Conservation (phyloP, 1,284 basidiomycete species). For the Exobasidium cylindrosporum region DNA sequence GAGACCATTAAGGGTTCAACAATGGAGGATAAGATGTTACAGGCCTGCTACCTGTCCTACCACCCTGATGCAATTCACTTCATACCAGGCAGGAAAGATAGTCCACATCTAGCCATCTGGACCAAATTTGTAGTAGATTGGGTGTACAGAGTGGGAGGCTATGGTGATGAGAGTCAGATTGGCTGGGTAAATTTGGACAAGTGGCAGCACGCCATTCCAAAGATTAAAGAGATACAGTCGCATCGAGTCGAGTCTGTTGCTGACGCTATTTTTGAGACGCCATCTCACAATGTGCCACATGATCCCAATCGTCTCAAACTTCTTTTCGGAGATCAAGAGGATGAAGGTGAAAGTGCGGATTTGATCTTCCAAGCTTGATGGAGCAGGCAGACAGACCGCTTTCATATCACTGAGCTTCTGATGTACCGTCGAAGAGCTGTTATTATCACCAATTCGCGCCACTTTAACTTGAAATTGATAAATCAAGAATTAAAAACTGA, state of each 20-base stretch:
- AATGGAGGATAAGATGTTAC: conserved; percentile 9
- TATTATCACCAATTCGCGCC: no score
- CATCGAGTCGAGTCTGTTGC: no score
- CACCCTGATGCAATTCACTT: conserved; percentile 47
- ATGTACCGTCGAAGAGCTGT: no score
- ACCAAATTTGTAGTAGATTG: conserved; percentile 36
- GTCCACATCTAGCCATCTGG: conserved; percentile 47
- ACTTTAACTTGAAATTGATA: no score
- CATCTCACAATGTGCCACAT: no score
- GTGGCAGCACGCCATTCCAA: conserved; percentile 14
- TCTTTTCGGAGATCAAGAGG: neutral
- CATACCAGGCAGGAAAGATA: conserved; percentile 35
- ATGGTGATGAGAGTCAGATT: conserved; percentile 53
- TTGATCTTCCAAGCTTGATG: neutral
- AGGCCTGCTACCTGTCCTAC: conserved; percentile 33
- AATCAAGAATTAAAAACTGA: no score
- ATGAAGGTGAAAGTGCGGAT: neutral
- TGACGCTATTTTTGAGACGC: no score
- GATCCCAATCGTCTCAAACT: neutral
- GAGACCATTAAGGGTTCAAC: conserved; percentile 18
- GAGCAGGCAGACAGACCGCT: no score
- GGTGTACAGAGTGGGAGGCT: conserved; percentile 51
- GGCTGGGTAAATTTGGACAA: conserved; percentile 37
- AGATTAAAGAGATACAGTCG: neutral
- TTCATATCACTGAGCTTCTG: no score